A percentile compares a stretch with the other conserved stretches of the same genome.
phyloP scores from a whole-genome alignment of 345 rosid species.

The Gossypium bickii region DNA sequence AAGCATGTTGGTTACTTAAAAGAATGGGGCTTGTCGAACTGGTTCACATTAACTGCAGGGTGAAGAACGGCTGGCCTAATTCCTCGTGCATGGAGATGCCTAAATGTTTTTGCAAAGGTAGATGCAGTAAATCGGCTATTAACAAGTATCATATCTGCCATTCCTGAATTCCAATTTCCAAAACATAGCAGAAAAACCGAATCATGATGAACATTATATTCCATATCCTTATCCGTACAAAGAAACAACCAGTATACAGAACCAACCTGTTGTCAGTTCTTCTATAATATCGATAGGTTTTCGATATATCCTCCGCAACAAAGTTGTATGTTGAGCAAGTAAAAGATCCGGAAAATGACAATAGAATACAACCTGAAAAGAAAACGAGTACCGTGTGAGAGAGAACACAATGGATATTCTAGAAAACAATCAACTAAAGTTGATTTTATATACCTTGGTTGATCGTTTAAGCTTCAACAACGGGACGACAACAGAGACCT shows the following conservation, averaged over 20 bases:
- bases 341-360: conserved; percentile 93
- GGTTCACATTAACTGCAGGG: conserved; percentile 83
- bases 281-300: conserved; percentile 81
- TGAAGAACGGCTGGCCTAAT: conserved; percentile 71
- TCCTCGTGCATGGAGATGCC: conserved; percentile 64
- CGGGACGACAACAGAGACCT: conserved; percentile 83
- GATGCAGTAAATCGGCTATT: conserved; percentile 84
- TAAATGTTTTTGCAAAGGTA: conserved; percentile 82
- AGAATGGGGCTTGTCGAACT: conserved; percentile 54
- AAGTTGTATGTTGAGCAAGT: conserved; percentile 76
- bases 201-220: background rate
- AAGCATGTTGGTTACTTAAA: conserved; percentile 45
- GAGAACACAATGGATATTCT: background rate
- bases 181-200: background rate
- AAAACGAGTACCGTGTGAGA: conserved; percentile 4
- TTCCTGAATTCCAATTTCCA: conserved; percentile 41
- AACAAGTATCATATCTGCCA: conserved; percentile 86
- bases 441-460: conserved; percentile 49
- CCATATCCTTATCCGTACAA: background rate
- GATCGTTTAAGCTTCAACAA: conserved; percentile 62
- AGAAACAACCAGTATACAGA: background rate
- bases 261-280: conserved; percentile 74
- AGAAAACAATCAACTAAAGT: background rate
- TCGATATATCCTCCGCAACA: conserved; percentile 68
- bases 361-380: conserved; percentile 71